Conservation (phyloP, 768 basidiomycete genomes). For the Lentinula aciculospora region DNA sequence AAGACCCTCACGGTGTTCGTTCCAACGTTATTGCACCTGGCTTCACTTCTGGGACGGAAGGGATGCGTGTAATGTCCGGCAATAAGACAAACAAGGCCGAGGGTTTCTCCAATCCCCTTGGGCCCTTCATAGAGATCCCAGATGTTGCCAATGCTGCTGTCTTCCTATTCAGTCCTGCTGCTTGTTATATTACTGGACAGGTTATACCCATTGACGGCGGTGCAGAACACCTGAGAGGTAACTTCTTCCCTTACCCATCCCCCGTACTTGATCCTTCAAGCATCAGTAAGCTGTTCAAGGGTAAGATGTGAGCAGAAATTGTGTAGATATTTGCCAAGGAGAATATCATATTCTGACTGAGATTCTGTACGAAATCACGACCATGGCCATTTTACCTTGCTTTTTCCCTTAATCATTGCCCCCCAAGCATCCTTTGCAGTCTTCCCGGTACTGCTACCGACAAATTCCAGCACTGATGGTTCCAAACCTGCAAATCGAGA, state of each 20-base stretch:
- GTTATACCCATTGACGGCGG: slow-evolving; percentile 69
- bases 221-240: slow-evolving; percentile 43
- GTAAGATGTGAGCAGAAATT: slow-evolving; percentile 27
- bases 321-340: background rate
- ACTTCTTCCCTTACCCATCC: slow-evolving; percentile 55
- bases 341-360: background rate
- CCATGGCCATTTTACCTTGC: too few relatives aligned
- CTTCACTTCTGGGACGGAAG: slow-evolving; percentile 76
- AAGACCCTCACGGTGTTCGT: slow-evolving; percentile 88
- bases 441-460: too few relatives aligned
- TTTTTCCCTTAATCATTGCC: too few relatives aligned
- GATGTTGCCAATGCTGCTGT: slow-evolving; percentile 70
- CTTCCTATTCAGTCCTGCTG: slow-evolving; percentile 81
- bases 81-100: slow-evolving; percentile 14
- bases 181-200: slow-evolving; percentile 71
- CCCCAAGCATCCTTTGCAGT: too few relatives aligned
- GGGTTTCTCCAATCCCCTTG: slow-evolving; percentile 27
- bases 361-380: background rate
- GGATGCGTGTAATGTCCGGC: slow-evolving; percentile 49
- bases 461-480: background rate
- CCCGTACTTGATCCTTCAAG: slow-evolving; percentile 55
- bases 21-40: slow-evolving; percentile 86
- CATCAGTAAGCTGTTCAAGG: slow-evolving; percentile 44
- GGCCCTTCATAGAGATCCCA: slow-evolving; percentile 50
- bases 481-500: background rate